phyloP scores from a whole-genome alignment of 2,329 filamentous ascomycete species.

The Beauveria medogensis region DNA sequence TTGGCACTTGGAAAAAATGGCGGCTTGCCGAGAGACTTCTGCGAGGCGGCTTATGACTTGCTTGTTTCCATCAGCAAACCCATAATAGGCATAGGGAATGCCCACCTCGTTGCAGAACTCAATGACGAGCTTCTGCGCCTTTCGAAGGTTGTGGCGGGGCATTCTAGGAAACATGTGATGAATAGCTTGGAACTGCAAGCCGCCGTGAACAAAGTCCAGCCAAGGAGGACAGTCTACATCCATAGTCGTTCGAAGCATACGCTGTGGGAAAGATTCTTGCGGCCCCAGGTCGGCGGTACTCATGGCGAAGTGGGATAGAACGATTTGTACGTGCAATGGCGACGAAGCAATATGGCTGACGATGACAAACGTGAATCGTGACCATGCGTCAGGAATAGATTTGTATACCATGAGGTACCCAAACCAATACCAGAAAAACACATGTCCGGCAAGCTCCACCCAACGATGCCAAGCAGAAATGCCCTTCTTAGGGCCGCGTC shows the following conservation, averaged over 20 bases:
- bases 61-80: slow-evolving; percentile 76
- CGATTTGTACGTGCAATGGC: slow-evolving; percentile 82
- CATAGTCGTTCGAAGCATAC: slow-evolving; percentile 90
- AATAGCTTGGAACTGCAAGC: slow-evolving; percentile 81
- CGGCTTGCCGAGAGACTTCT: slow-evolving; percentile 72
- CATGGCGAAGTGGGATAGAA: slow-evolving; percentile 89
- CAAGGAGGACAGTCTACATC: slow-evolving; percentile 81
- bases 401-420: slow-evolving; percentile 74
- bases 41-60: slow-evolving; percentile 68
- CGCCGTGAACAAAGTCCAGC: slow-evolving; percentile 85
- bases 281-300: slow-evolving; percentile 79
- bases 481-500: slow-evolving; percentile 64
- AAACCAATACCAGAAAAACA: slow-evolving; percentile 82
- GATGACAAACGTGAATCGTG: slow-evolving; percentile 66
- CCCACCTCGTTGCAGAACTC: slow-evolving; percentile 76
- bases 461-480: slow-evolving; percentile 77
- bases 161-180: slow-evolving; percentile 81
- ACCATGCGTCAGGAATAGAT: slow-evolving; percentile 59
- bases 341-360: slow-evolving; percentile 74
- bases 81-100: slow-evolving; percentile 79
- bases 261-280: slow-evolving; percentile 79
- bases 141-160: slow-evolving; percentile 74
- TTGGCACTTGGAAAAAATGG: slow-evolving; percentile 69
- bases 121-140: slow-evolving; percentile 65
- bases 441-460: slow-evolving; percentile 67